Base-by-base conservation (phyloP, 2,329 filamentous ascomycete species). In the Fusarium sp. region DNA sequence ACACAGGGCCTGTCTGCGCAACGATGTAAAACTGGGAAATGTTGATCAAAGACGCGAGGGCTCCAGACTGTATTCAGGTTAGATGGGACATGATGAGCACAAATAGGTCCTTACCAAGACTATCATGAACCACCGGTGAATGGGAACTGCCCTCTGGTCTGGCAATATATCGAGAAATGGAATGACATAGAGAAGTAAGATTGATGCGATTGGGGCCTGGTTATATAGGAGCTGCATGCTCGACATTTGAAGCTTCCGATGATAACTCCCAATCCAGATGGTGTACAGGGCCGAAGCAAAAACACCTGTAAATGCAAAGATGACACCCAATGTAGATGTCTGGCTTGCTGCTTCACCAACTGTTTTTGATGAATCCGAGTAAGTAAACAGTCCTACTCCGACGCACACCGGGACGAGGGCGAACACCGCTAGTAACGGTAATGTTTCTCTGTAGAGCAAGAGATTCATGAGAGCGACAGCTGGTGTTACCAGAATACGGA, bases 211-310 rank as follows among this genome's bases (percentile, higher is more conserved):
- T 2, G 91, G 90, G 2, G 91, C 89, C 80, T 93, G 91, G 80
- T 92, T 92, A 82, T 90, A 89, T 12, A 93, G 85, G 35, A 93
- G 83, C 82, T 93, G 92, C 87, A 92, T 91, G 81, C 90, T 92
- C 72, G 87, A 88, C 83, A 92, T 90, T 69, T 90, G 86, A 24
- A 92, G 85, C 80, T 89, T 91, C 70, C 89, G 87, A 79, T 92
- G 90, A 78, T 91, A 92, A 76, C 87, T 88, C 60, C 88, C 86
- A 77, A 93, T 92, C 90, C 90, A 92, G 67, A 93, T 88, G 0
- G 91, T 93, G 80, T 93, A 93, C 17, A 93, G 81, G 2, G 90
- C 90, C 35, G 89, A 92, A 17, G 90, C 90, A 61, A 92, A 85
- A 12, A 93, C 90, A 58, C 91, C 91, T 2, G 82, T 76, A 64